These are phyloP conservation scores for Solanum clarkiae DNA, from an alignment of 257 asterid species.

Conservation along the genomic window DNA sequence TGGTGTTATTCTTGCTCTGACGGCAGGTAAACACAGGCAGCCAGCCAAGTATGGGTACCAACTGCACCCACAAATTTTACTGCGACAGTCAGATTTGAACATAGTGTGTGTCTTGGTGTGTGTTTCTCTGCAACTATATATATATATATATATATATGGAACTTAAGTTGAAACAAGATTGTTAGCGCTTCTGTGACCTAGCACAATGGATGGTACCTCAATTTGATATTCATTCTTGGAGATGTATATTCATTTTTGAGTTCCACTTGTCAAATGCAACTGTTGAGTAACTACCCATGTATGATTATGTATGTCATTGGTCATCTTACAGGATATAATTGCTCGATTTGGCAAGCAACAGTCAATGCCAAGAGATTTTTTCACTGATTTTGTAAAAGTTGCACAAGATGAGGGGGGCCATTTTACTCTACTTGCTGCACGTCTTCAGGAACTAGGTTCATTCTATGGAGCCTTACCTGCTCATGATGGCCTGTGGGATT, in stretches of 20 bases:
- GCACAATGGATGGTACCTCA: background rate
- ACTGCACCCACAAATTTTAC: background rate
- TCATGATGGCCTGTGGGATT: constrained; percentile 98
- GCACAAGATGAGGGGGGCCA: constrained; percentile 98
- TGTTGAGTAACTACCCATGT: background rate
- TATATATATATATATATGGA: background rate
- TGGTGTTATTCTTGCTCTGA: background rate
- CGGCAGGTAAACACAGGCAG: background rate
- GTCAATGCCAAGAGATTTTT: constrained; percentile 78
- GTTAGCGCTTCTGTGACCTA: background rate
- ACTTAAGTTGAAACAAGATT: background rate
- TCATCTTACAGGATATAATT: constrained; percentile 57
- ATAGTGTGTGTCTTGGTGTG: background rate
- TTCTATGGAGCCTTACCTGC: constrained; percentile 91
- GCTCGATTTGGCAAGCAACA: constrained; percentile 89
- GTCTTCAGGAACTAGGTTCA: constrained; percentile 76
- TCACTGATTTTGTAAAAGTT: constrained; percentile 89
- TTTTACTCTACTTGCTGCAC: constrained; percentile 67
- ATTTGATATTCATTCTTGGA: background rate
- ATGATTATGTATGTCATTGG: background rate
- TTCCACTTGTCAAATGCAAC: background rate
- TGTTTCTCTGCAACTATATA: background rate
- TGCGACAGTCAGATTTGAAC: background rate
- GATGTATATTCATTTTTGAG: background rate
- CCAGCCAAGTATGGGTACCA: background rate